Conservation (phyloP, 1,139 yeast species). For the Blastobotrys persicus region DNA sequence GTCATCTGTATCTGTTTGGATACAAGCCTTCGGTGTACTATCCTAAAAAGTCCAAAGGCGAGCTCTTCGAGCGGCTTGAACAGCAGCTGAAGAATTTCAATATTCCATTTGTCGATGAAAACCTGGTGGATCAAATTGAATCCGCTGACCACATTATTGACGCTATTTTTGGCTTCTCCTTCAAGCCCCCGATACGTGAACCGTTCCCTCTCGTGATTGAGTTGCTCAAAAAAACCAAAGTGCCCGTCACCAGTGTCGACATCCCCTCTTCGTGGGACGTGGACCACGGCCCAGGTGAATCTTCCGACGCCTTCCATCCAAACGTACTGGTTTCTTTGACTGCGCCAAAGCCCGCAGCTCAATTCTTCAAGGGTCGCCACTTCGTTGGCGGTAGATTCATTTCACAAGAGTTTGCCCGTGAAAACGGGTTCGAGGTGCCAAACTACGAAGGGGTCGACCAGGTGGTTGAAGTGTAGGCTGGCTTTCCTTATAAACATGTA, state of each 20-base stretch:
- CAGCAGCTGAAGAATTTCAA: conserved; percentile 60
- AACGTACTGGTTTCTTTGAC: conserved; percentile 74
- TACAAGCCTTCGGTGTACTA: conserved; percentile 61
- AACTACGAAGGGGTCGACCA: conserved; percentile 55
- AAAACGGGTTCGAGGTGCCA: conserved; percentile 67
- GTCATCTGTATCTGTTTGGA: conserved; percentile 81
- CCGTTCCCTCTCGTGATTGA: conserved; percentile 67
- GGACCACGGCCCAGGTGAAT: conserved; percentile 67
- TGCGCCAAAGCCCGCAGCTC: conserved; percentile 89
- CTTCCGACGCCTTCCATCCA: conserved; percentile 48
- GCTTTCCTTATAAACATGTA: background rate
- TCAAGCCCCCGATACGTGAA: conserved; percentile 79
- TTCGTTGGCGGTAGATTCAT: conserved; percentile 91
- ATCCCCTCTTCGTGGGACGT: conserved; percentile 98
- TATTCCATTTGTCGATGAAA: conserved; percentile 45
- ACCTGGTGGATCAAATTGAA: conserved; percentile 27
- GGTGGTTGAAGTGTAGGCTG: conserved; percentile 35
- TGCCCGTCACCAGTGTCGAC: conserved; percentile 76
- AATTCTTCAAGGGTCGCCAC: conserved; percentile 52
- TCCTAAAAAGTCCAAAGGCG: conserved; percentile 41
- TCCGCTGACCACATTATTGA: conserved; percentile 59
- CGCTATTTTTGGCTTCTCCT: conserved; percentile 89
- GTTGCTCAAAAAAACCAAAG: conserved; percentile 43
- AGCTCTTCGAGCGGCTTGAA: conserved; percentile 43
- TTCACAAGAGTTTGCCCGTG: conserved; percentile 58